phyloP scores from a whole-genome alignment of 1,284 basidiomycete species.

The Trichosporon sp. region DNA sequence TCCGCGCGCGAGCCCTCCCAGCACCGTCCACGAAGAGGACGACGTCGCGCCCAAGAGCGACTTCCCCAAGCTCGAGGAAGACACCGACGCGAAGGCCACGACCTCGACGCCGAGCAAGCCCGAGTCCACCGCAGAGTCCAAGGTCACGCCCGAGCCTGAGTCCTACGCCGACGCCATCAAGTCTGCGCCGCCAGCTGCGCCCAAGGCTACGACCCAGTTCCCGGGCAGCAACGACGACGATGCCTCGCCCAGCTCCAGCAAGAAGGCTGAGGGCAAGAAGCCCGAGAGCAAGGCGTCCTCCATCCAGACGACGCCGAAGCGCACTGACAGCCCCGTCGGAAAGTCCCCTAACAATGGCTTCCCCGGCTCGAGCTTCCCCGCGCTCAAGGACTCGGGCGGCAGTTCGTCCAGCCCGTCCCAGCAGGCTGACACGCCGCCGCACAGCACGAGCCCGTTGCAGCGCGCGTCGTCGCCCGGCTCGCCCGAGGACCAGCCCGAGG shows the following conservation, averaged over 20 bases:
- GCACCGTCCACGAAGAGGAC: constrained; percentile 15
- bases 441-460: background rate
- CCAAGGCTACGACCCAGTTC: background rate
- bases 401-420: background rate
- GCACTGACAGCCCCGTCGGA: background rate
- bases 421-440: background rate
- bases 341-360: background rate
- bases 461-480: background rate
- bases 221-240: background rate
- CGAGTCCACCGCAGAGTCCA: background rate
- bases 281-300: background rate
- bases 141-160: background rate
- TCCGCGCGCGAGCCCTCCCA: constrained; percentile 13
- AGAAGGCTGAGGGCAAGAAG: background rate
- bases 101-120: background rate
- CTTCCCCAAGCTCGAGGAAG: background rate
- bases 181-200: background rate
- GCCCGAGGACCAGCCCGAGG: background rate
- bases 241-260: background rate
- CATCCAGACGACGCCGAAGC: background rate
- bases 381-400: background rate
- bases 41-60: constrained; percentile 1
- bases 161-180: background rate
- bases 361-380: background rate
- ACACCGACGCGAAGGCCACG: background rate